Conservation (phyloP, 257 asterid genomes). For the Craterostigma plantagineum region DNA sequence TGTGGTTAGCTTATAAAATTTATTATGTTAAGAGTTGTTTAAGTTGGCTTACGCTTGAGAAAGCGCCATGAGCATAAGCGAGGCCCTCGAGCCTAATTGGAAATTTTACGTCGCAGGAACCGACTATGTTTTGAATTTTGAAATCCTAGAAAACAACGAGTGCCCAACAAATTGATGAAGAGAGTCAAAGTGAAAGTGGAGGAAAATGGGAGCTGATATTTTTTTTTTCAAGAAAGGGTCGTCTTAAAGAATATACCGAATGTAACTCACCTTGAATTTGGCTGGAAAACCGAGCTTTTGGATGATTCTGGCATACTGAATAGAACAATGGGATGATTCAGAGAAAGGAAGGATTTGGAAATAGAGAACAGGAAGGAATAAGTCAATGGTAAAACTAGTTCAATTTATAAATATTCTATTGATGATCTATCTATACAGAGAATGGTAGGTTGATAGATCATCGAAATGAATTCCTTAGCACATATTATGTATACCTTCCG, state of each 20-base stretch:
- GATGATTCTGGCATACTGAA: conserved; percentile 60
- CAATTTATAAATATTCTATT: too few species aligned
- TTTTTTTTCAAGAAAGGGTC: not conserved
- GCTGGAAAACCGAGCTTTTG: conserved; percentile 74
- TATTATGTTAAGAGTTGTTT: not conserved
- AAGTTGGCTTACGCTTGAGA: conserved; percentile 36
- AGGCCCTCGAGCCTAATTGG: conserved; percentile 68
- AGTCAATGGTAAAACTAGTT: too few species aligned
- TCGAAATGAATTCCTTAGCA: too few species aligned
- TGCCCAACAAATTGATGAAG: not conserved
- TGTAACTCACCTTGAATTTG: conserved; percentile 42
- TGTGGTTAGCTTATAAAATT: too few species aligned
- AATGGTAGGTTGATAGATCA: too few species aligned
- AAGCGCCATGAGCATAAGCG: conserved; percentile 67
- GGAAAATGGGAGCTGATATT: too few species aligned
- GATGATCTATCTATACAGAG: too few species aligned
- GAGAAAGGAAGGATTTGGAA: not conserved
- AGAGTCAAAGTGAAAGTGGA: too few species aligned
- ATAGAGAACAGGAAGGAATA: conserved; percentile 4
- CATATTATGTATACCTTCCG: conserved; percentile 29
- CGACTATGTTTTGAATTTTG: conserved; percentile 73
- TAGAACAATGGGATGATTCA: conserved; percentile 2
- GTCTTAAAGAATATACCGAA: not conserved
- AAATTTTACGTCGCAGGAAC: conserved; percentile 63
- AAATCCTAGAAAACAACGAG: conserved; percentile 26